Evolutionary conservation across 331 rosid genomes (phyloP).

Genomic region (Pyracantha coccinea): DNA sequence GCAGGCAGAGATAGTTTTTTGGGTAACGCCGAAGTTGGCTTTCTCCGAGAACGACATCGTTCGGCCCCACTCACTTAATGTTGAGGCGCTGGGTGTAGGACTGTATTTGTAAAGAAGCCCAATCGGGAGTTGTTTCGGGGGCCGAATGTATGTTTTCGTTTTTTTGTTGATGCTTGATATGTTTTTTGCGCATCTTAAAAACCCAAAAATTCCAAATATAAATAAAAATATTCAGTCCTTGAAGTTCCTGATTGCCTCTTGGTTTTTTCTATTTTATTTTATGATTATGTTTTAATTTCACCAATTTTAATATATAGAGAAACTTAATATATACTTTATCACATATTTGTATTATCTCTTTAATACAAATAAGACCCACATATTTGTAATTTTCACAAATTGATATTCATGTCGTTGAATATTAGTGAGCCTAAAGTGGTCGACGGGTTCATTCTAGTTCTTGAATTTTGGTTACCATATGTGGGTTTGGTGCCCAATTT

Average conservation of each 20-base stretch:
- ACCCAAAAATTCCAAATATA: neutral
- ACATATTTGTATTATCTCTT: too few species aligned
- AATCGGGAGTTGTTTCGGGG: neutral
- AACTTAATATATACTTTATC: too few species aligned
- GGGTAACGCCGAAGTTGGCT: neutral
- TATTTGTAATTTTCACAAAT: too few species aligned
- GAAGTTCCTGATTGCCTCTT: neutral
- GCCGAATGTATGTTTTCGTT: neutral
- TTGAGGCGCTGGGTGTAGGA: neutral
- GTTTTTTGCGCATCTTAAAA: neutral
- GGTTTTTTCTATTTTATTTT: too few species aligned
- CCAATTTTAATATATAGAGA: too few species aligned
- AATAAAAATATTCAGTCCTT: neutral
- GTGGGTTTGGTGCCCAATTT: too few species aligned
- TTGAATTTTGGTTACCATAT: too few species aligned
- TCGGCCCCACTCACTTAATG: neutral
- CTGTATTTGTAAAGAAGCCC: neutral
- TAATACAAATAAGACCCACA: too few species aligned
- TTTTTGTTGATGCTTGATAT: neutral
- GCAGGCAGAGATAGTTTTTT: conserved; percentile 41
- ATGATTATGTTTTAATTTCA: too few species aligned
- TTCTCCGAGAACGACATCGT: neutral
- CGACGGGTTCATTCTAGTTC: too few species aligned
- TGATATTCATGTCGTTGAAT: too few species aligned
- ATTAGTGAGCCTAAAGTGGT: too few species aligned